These are phyloP conservation scores for Kodamaea sagamina DNA, from an alignment of 805 yeast species.

Conservation along the genomic window DNA sequence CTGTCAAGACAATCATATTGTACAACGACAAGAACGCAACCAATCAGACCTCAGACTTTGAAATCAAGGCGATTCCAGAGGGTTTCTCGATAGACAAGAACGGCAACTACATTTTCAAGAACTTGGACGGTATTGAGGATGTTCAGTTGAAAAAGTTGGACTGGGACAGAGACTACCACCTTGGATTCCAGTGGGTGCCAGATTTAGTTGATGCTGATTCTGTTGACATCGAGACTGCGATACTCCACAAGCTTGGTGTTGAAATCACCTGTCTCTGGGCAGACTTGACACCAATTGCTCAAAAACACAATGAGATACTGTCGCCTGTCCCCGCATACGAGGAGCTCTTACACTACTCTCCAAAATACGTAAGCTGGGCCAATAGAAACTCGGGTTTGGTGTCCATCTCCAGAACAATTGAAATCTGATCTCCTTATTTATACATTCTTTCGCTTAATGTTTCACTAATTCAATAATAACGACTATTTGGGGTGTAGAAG, in stretches of 20 bases:
- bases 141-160: constrained; percentile 64
- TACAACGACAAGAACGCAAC: constrained; percentile 35
- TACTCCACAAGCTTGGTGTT: constrained; percentile 51
- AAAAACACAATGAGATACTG: constrained; percentile 30
- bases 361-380: constrained; percentile 62
- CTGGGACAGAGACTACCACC: constrained; percentile 57
- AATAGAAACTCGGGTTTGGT: constrained; percentile 72
- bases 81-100: constrained; percentile 46
- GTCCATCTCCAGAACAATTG: constrained; percentile 52
- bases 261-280: constrained; percentile 75
- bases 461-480: too few species aligned
- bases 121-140: constrained; percentile 62
- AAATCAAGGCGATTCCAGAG: constrained; percentile 34
- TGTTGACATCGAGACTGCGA: constrained; percentile 22
- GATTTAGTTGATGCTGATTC: constrained; percentile 44
- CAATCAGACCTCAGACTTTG: constrained; percentile 11
- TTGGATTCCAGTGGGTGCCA: constrained; percentile 80
- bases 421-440: constrained; percentile 21
- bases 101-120: constrained; percentile 53
- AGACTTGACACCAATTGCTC: constrained; percentile 54
- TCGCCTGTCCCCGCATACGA: constrained; percentile 67
- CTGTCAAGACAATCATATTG: constrained; percentile 63
- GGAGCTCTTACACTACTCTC: constrained; percentile 69
- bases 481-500: too few species aligned
- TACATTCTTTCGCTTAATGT: too few species aligned